phyloP scores from a whole-genome alignment of 2,329 filamentous ascomycete genomes.

The Dactylellina drechsleri region DNA sequence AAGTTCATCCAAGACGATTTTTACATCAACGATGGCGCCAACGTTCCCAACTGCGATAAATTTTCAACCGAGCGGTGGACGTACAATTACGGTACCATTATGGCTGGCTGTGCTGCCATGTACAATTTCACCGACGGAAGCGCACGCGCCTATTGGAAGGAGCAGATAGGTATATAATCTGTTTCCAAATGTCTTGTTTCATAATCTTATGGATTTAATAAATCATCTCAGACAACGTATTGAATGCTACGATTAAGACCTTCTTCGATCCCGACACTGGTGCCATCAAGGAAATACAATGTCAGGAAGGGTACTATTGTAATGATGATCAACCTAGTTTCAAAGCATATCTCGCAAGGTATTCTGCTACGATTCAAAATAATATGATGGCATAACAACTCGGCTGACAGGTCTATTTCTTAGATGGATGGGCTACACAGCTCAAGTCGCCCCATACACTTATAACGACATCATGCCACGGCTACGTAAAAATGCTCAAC shows the following conservation, averaged over 20 bases:
- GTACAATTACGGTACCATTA: conserved; percentile 72
- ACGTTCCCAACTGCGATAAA: conserved; percentile 69
- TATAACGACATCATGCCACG: conserved; percentile 68
- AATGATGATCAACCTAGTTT: conserved; percentile 77
- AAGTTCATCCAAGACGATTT: conserved; percentile 72
- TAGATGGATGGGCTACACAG: conserved; percentile 72
- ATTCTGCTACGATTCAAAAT: neutral
- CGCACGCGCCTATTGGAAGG: conserved; percentile 41
- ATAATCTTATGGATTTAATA: too few relatives aligned
- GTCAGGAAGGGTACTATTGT: conserved; percentile 71
- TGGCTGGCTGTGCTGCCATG: conserved; percentile 74
- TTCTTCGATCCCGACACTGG: conserved; percentile 60
- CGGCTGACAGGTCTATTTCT: neutral
- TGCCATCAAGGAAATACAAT: conserved; percentile 74
- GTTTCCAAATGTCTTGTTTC: neutral
- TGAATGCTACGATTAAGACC: conserved; percentile 33
- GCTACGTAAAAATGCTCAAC: conserved; percentile 69
- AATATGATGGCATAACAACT: neutral
- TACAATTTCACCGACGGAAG: conserved; percentile 67
- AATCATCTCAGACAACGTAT: conserved; percentile 17
- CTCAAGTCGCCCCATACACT: conserved; percentile 72
- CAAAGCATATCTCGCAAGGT: conserved; percentile 71
- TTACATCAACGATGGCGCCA: conserved; percentile 73
- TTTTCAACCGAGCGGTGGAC: conserved; percentile 73
- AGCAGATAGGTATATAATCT: conserved; percentile 22